Evolutionary conservation across 768 basidiomycete genomes (phyloP).

Genomic region (Kockovaella imperatae): DNA sequence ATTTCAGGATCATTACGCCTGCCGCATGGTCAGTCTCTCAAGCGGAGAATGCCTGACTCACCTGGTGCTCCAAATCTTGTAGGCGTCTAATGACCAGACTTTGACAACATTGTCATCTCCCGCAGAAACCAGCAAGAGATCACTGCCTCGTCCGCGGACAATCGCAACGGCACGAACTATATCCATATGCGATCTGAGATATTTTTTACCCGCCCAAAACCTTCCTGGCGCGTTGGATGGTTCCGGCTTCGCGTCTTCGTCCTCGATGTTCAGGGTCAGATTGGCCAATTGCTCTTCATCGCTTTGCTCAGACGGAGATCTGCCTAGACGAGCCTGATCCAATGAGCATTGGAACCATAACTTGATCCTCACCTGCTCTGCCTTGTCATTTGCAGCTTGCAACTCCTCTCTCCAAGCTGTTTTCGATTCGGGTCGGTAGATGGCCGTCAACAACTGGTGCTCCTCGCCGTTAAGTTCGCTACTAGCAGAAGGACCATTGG

Average conservation of each 20-base stretch:
- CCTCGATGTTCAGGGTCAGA: conserved; percentile 52
- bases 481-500: conserved; percentile 24
- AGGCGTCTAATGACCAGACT: conserved; percentile 81
- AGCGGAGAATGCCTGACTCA: not conserved
- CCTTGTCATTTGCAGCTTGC: conserved; percentile 41
- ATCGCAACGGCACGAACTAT: conserved; percentile 84
- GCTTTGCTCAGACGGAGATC: conserved; percentile 26
- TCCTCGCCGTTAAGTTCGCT: conserved; percentile 45
- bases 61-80: not conserved
- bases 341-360: no score
- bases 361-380: conserved; percentile 27
- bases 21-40: no score
- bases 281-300: conserved; percentile 44
- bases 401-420: conserved; percentile 72
- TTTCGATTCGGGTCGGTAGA: conserved; percentile 78
- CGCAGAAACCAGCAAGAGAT: conserved; percentile 78
- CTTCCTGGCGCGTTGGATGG: conserved; percentile 51
- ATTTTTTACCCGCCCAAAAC: conserved; percentile 76
- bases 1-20: conserved; percentile 52
- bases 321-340: not conserved
- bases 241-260: conserved; percentile 57
- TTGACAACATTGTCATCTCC: conserved; percentile 95
- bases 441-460: conserved; percentile 52
- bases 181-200: conserved; percentile 89
- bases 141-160: conserved; percentile 57